phyloP scores from a whole-genome alignment of 371 early-diverging fungal species.

The Mucor lusitanicus region DNA sequence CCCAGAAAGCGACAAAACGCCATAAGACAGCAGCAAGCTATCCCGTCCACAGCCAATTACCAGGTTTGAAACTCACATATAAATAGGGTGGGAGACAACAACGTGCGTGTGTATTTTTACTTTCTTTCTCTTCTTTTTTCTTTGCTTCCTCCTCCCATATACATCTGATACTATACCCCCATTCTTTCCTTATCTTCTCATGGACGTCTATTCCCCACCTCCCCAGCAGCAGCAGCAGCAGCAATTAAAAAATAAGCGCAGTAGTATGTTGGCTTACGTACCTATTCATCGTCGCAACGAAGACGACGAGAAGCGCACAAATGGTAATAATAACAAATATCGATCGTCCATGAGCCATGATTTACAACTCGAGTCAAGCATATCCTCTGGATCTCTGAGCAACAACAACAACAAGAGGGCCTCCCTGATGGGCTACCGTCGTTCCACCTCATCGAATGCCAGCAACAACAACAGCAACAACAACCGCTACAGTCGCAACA shows the following conservation, averaged over 20 bases:
- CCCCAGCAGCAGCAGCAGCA: neutral
- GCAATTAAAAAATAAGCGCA: conserved; percentile 14
- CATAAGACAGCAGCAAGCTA: neutral
- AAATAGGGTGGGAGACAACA: neutral
- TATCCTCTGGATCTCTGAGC: conserved; percentile 10
- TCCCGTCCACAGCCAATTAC: neutral
- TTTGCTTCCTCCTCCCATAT: neutral
- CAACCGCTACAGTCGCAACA: conserved; percentile 19
- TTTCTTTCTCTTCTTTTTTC: neutral
- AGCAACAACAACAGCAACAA: conserved; percentile 8
- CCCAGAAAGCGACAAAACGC: neutral
- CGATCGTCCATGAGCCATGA: conserved; percentile 3
- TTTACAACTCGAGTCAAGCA: conserved; percentile 9
- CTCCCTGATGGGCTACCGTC: conserved; percentile 15
- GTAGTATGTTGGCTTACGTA: conserved; percentile 29
- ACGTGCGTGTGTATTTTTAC: conserved; percentile 1
- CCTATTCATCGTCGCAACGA: conserved; percentile 36
- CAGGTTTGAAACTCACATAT: neutral
- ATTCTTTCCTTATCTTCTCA: neutral
- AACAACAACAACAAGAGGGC: conserved; percentile 9
- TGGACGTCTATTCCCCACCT: neutral
- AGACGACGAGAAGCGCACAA: conserved; percentile 23
- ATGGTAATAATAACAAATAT: conserved; percentile 11
- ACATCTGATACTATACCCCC: neutral
- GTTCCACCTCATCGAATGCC: conserved; percentile 3